Evolutionary conservation across 192 early-diverging fungal genomes (phyloP).

Genomic region (Entomortierella parvispora): DNA sequence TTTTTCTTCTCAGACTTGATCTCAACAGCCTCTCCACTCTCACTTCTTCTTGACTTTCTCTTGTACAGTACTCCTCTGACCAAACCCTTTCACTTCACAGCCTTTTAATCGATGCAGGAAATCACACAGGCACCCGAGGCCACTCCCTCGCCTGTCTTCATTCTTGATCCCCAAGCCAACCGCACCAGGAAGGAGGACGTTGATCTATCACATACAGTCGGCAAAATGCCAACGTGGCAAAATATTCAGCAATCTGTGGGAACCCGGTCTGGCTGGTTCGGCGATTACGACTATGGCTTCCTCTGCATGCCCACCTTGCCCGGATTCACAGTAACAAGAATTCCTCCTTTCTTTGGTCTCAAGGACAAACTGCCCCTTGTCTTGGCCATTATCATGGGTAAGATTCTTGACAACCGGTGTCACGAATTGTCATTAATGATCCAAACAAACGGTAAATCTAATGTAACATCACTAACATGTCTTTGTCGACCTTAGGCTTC

Average conservation of each 20-base stretch:
- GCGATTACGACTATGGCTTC: conserved; percentile 60
- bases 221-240: conserved; percentile 32
- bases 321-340: conserved; percentile 30
- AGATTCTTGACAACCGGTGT: conserved; percentile 2
- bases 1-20: conserved; percentile 17
- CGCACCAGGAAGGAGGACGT: conserved; percentile 37
- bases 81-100: not conserved
- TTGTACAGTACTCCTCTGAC: not conserved
- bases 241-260: conserved; percentile 33
- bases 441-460: too few relatives aligned
- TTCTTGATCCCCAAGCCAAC: conserved; percentile 48
- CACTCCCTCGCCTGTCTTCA: conserved; percentile 22
- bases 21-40: not conserved
- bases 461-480: too few relatives aligned
- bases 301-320: conserved; percentile 58
- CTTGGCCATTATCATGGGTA: conserved; percentile 56
- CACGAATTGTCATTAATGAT: too few relatives aligned
- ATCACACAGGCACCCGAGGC: conserved; percentile 37
- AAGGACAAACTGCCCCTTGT: conserved; percentile 49
- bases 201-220: conserved; percentile 45
- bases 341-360: conserved; percentile 61
- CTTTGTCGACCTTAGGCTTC: conserved; percentile 17
- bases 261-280: conserved; percentile 54
- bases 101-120: conserved; percentile 20
- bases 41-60: not conserved